Evolutionary conservation across 73 alveolate species (phyloP).

Genomic region (Paramecium primaurelia): DNA sequence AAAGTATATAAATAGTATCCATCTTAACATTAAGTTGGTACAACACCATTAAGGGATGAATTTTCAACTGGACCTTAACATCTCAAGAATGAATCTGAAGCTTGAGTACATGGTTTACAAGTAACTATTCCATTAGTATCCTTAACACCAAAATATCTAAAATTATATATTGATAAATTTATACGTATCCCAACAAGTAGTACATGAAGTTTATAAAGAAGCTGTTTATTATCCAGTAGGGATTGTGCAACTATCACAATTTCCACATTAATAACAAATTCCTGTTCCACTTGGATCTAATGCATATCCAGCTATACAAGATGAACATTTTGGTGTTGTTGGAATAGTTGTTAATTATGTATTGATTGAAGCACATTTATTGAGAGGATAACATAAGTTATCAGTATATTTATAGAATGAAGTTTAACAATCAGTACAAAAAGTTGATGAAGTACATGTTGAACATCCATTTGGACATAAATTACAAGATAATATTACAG

Average conservation of each 20-base stretch:
- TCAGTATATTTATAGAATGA: neutral
- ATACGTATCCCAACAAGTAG: constrained; percentile 10
- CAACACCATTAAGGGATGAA: no score
- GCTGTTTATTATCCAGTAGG: neutral
- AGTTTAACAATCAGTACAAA: neutral
- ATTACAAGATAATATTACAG: neutral
- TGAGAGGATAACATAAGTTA: neutral
- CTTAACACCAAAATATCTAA: no score
- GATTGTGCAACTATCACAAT: neutral
- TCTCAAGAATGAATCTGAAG: no score
- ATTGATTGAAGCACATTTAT: neutral
- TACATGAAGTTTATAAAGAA: neutral
- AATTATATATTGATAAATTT: no score
- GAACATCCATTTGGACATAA: constrained; percentile 4
- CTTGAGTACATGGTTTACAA: no score
- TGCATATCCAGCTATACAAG: neutral
- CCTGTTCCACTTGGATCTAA: neutral
- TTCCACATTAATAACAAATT: neutral
- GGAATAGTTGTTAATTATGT: neutral
- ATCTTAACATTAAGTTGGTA: no score
- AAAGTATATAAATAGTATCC: no score
- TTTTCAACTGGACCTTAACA: no score
- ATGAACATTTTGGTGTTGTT: neutral
- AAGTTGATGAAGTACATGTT: neutral
- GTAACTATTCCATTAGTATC: no score